Evolutionary conservation across 768 basidiomycete species (phyloP).

Genomic region (Boletus reticulatus): DNA sequence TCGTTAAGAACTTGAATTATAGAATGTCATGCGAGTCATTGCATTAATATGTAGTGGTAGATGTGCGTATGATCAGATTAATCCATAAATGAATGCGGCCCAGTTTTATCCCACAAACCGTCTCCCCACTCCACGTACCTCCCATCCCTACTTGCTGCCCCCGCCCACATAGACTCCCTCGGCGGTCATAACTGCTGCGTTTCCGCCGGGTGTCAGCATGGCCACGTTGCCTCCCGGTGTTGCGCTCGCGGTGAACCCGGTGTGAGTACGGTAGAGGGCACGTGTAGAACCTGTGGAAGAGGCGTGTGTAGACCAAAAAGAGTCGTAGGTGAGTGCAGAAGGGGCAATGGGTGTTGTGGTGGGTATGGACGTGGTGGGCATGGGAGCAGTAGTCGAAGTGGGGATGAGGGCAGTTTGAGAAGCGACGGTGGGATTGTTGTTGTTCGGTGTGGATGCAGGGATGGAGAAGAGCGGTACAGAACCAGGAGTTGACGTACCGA

Average conservation of each 20-base stretch:
- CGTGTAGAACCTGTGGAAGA: constrained; percentile 26
- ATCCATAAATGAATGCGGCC: constrained; percentile 17
- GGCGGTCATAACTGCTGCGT: constrained; percentile 31
- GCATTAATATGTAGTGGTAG: too few relatives aligned
- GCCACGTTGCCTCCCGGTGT: constrained; percentile 27
- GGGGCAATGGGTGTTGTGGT: constrained; percentile 15
- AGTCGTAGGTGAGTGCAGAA: constrained; percentile 52
- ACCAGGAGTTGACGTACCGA: not conserved
- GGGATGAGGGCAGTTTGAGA: not conserved
- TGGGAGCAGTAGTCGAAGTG: not conserved
- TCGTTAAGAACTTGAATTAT: too few relatives aligned
- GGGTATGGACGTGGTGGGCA: constrained; percentile 5
- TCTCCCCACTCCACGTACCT: not conserved
- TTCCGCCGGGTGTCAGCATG: constrained; percentile 32
- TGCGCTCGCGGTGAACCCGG: constrained; percentile 28
- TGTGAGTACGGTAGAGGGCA: constrained; percentile 29
- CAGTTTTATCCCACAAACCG: not conserved
- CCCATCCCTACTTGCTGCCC: constrained; percentile 4
- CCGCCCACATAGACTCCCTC: constrained; percentile 33
- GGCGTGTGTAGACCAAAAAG: constrained; percentile 60
- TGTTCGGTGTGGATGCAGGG: not conserved
- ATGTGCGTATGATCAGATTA: constrained; percentile 20
- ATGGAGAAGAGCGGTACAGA: not conserved
- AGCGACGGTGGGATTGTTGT: not conserved
- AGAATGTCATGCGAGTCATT: too few relatives aligned